Conservation (phyloP, 2,329 filamentous ascomycete species). For the Penicillium sp. region DNA sequence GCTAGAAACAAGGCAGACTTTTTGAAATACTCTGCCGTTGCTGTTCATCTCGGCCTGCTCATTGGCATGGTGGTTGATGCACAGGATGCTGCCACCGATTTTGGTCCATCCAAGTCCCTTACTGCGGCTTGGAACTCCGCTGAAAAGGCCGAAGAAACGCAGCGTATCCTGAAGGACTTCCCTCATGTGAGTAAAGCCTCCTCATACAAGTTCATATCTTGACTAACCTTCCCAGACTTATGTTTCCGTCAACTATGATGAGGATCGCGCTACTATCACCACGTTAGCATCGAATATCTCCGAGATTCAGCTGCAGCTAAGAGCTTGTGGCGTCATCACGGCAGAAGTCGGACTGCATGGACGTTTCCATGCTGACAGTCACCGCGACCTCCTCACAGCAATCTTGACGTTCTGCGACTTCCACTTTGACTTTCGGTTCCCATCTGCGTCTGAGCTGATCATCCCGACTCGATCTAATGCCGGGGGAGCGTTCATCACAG, state of each 20-base stretch:
- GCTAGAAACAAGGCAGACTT: not conserved
- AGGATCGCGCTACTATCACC: slow-evolving; percentile 15
- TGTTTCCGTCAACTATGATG: slow-evolving; percentile 25
- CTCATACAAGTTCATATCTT: not conserved
- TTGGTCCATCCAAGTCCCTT: not conserved
- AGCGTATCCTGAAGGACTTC: not conserved
- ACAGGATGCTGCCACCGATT: not conserved
- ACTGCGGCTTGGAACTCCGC: not conserved
- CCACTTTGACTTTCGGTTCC: not conserved
- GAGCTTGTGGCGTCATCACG: not conserved
- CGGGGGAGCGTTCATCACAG: not conserved
- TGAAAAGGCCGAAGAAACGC: not conserved
- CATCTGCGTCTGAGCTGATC: not conserved
- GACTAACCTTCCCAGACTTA: slow-evolving; percentile 1
- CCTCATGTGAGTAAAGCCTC: not conserved
- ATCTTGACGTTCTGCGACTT: not conserved
- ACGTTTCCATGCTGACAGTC: not conserved
- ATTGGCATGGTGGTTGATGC: not conserved
- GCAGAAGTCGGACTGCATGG: not conserved
- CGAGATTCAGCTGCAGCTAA: not conserved
- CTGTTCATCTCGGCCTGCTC: not conserved
- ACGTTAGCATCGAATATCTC: slow-evolving; percentile 11
- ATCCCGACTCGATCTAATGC: not conserved
- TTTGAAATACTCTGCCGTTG: not conserved
- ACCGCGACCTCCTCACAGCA: not conserved